These are phyloP conservation scores for Daldinia decipiens DNA, from an alignment of 495 filamentous ascomycete species.

Conservation along the genomic window DNA sequence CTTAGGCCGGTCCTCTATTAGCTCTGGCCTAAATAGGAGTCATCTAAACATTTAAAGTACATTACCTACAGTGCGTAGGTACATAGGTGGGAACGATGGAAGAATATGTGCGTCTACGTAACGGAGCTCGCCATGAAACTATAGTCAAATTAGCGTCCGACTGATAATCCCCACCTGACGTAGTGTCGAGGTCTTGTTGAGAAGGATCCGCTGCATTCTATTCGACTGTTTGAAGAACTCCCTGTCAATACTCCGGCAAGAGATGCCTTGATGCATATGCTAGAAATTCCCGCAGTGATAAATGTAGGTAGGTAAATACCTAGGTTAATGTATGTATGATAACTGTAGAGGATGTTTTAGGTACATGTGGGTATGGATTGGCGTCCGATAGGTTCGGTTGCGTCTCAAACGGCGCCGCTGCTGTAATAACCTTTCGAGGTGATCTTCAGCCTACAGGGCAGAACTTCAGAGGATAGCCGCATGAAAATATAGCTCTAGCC, in stretches of 20 bases:
- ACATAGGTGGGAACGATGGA: not conserved
- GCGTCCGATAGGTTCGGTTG: too few species aligned
- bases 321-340: not conserved
- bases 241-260: not conserved
- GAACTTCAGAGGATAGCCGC: too few species aligned
- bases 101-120: not conserved
- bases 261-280: not conserved
- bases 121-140: constrained; percentile 15
- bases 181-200: constrained; percentile 16
- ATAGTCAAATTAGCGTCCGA: constrained; percentile 23
- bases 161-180: constrained; percentile 27
- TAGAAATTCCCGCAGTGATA: constrained; percentile 37
- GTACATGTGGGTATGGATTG: too few species aligned
- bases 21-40: not conserved
- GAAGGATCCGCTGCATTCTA: constrained; percentile 8
- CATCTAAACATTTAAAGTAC: not conserved
- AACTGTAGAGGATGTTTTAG: too few species aligned
- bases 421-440: too few species aligned
- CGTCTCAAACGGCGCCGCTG: too few species aligned
- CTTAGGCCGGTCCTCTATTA: not conserved
- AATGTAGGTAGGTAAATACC: not conserved
- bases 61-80: too few species aligned
- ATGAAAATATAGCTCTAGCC: not conserved
- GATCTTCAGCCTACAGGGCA: too few species aligned
- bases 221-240: not conserved